Evolutionary conservation across 306 rosid genomes (phyloP).

Genomic region (Pyrus bretschneideri): DNA sequence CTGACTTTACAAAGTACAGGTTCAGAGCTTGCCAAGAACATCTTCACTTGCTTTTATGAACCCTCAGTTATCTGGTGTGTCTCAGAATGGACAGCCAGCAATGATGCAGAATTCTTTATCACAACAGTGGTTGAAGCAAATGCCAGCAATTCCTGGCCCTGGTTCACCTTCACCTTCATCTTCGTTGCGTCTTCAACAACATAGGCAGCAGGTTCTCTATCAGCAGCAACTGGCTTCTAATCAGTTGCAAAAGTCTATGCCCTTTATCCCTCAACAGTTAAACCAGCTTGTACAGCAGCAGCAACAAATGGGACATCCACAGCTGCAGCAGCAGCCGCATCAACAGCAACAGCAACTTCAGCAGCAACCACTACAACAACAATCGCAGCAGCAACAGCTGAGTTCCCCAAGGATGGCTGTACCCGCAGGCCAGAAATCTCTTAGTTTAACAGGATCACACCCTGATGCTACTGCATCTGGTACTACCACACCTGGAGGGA

Average conservation of each 20-base stretch:
- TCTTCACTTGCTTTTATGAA: slow-evolving; percentile 74
- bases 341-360: slow-evolving; percentile 35
- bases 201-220: slow-evolving; percentile 47
- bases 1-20: slow-evolving; percentile 33
- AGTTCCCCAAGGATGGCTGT: slow-evolving; percentile 83
- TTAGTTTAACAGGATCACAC: slow-evolving; percentile 95
- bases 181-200: slow-evolving; percentile 52
- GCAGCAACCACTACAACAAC: slow-evolving; percentile 43
- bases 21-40: slow-evolving; percentile 76
- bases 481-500: slow-evolving; percentile 94
- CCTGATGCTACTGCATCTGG: slow-evolving; percentile 98
- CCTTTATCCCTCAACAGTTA: slow-evolving; percentile 59
- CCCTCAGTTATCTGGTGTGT: slow-evolving; percentile 66
- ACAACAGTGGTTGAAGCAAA: slow-evolving; percentile 86
- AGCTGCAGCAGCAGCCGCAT: slow-evolving; percentile 43
- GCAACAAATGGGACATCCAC: slow-evolving; percentile 64
- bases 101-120: slow-evolving; percentile 63
- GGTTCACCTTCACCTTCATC: slow-evolving; percentile 49
- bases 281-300: slow-evolving; percentile 84
- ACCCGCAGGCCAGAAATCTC: slow-evolving; percentile 77
- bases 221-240: slow-evolving; percentile 75
- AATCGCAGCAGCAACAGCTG: slow-evolving; percentile 69
- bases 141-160: slow-evolving; percentile 65
- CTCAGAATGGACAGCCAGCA: slow-evolving; percentile 84
- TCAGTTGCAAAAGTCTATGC: slow-evolving; percentile 60